These are phyloP conservation scores for Solanum raphanifolium DNA, from an alignment of 257 asterid species.

Conservation along the genomic window DNA sequence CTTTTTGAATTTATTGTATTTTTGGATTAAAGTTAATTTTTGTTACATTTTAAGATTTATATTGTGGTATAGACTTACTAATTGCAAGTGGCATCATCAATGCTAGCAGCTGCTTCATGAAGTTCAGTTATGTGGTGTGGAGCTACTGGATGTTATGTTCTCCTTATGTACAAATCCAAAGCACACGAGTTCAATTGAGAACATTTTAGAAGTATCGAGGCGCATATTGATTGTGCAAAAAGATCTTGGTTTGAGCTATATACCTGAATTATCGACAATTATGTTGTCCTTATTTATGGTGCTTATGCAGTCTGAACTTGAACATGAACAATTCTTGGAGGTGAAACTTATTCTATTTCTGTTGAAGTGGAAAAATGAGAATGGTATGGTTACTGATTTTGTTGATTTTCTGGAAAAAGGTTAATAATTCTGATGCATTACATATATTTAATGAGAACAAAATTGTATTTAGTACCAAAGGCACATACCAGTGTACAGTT, in stretches of 20 bases:
- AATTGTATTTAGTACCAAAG: neutral
- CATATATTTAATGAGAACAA: neutral
- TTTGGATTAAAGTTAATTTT: neutral
- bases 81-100: constrained; percentile 12
- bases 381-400: constrained; percentile 36
- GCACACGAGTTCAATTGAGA: constrained; percentile 53
- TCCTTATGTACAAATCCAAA: constrained; percentile 37
- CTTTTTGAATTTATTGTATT: neutral
- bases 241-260: constrained; percentile 67
- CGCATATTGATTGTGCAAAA: constrained; percentile 61
- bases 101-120: constrained; percentile 52
- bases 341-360: constrained; percentile 51
- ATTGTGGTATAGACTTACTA: constrained; percentile 1
- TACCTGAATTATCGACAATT: constrained; percentile 42
- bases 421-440: neutral
- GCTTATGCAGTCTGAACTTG: constrained; percentile 71
- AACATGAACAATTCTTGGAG: constrained; percentile 73
- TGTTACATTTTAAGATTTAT: neutral
- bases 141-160: constrained; percentile 52
- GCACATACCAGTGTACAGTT: neutral
- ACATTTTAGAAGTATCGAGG: constrained; percentile 50
- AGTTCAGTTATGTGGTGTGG: constrained; percentile 65
- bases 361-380: constrained; percentile 72
- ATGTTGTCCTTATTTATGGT: constrained; percentile 44
- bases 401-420: neutral